These are phyloP conservation scores for Heritiera littoralis DNA, from an alignment of 345 rosid species.

Conservation along the genomic window DNA sequence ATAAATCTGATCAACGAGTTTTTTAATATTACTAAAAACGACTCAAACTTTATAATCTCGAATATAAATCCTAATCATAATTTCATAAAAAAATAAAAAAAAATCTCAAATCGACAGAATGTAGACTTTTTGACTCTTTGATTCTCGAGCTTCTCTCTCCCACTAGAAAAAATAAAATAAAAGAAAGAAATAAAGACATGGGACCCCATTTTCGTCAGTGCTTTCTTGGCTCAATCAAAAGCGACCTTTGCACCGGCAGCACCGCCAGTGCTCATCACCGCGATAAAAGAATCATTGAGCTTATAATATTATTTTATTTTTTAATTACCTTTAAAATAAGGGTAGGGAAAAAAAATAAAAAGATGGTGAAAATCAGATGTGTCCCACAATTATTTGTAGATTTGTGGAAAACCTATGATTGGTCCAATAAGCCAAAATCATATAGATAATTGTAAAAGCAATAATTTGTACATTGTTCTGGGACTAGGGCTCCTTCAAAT, in stretches of 20 bases:
- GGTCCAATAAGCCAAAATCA: background rate
- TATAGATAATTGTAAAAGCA: background rate
- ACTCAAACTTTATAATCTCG: too few relatives aligned
- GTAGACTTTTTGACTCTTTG: background rate
- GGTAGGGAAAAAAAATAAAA: background rate
- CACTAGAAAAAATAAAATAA: background rate
- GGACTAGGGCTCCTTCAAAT: background rate
- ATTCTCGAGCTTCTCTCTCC: background rate
- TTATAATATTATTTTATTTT: background rate
- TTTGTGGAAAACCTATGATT: background rate
- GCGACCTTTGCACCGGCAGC: slow-evolving; percentile 3
- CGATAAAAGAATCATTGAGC: background rate
- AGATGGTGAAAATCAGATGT: background rate
- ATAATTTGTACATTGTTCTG: background rate
- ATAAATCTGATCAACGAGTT: too few relatives aligned
- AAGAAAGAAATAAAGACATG: too few relatives aligned
- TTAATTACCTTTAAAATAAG: background rate
- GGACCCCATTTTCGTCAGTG: background rate
- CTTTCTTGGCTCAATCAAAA: background rate
- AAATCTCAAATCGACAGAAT: background rate
- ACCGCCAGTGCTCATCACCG: background rate
- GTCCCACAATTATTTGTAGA: slow-evolving; percentile 9
- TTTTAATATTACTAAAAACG: too few relatives aligned
- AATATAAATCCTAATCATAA: too few relatives aligned
- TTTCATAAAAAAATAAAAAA: background rate